These are phyloP conservation scores for Cichorium intybus DNA, from an alignment of 140 eudicot genomes.

Conservation along the genomic window DNA sequence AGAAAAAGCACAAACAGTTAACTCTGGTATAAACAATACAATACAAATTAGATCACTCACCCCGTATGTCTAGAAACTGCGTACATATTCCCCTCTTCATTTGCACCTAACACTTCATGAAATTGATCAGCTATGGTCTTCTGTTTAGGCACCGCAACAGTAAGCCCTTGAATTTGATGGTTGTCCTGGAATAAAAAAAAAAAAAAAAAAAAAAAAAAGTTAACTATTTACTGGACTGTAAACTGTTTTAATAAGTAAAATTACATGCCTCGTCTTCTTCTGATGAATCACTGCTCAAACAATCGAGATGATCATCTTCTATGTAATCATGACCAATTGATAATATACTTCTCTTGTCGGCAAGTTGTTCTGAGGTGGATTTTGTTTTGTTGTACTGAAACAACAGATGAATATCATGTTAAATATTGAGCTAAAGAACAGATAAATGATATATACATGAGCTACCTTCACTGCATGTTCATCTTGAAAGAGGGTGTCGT, in stretches of 20 bases:
- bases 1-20: conserved; percentile 4
- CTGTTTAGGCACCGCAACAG: conserved; percentile 26
- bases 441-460: not conserved
- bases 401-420: not conserved
- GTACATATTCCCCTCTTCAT: conserved; percentile 31
- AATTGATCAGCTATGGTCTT: conserved; percentile 77
- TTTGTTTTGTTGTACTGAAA: conserved; percentile 31
- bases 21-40: not conserved
- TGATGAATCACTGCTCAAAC: conserved; percentile 39
- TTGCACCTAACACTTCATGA: conserved; percentile 66
- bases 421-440: conserved; percentile 6
- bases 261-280: conserved; percentile 59
- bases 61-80: conserved; percentile 40
- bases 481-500: conserved; percentile 30
- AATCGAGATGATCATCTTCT: conserved; percentile 48
- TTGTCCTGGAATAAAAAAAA: conserved; percentile 32
- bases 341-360: conserved; percentile 25
- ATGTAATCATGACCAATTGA: conserved; percentile 27
- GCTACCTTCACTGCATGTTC: conserved; percentile 38
- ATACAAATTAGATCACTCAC: conserved; percentile 35
- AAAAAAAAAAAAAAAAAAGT: too few species aligned
- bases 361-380: conserved; percentile 26
- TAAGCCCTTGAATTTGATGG: conserved; percentile 32
- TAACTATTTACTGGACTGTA: conserved; percentile 9
- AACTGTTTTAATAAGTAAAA: conserved; percentile 1